Evolutionary conservation across 768 basidiomycete genomes (phyloP), one percentile per base, ranked within the genome.

Genomic region (Pholiota molesta): DNA sequence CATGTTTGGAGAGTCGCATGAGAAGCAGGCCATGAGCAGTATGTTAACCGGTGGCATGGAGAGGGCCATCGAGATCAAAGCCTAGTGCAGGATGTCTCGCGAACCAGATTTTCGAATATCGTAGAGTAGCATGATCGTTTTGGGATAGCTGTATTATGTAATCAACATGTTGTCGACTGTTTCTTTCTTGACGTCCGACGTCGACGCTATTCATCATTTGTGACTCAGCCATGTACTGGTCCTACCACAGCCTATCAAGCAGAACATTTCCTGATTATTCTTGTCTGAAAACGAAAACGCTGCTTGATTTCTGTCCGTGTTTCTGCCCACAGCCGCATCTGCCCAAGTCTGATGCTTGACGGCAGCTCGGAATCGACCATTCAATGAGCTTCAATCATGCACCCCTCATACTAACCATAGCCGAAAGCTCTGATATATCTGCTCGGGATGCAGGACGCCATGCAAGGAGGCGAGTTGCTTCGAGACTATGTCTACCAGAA

Each of bases 401-500:
- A 47, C 59, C 73, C 26, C 37, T 78, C 47, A 68, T 83, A 17
- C 63, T 73, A 55, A 63, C 71, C 26, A 67, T 83, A 29, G 79
- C 73, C 55, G 59, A 63, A 52, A 56, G 74, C 14, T 74, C 76
- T 65, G 49, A 63, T 56, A 51, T 52, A 31, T 31, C 35, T 16
- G 57, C 62, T 29, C 21, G 55, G 23, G 55, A 61, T 29, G 8
- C 56, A 55, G 52, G 60, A 52, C 68, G 68, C 28, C 40, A 51
- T n/a, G 57, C 74, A 55, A 80, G 84, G 61, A 75, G 69, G 62
- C 81, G 80, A 45, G 65, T 85, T 2, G 65, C 65, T 9, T 80
- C 85, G 3, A 77, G 83, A 10, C 83, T 83, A 60, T 89, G 88
- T 71, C 78, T 92, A 35, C 89, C 86, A 33, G 83, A 81, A 55